These are phyloP conservation scores for Colletotrichum noveboracense DNA, from an alignment of 2,329 filamentous ascomycete genomes.

Conservation along the genomic window DNA sequence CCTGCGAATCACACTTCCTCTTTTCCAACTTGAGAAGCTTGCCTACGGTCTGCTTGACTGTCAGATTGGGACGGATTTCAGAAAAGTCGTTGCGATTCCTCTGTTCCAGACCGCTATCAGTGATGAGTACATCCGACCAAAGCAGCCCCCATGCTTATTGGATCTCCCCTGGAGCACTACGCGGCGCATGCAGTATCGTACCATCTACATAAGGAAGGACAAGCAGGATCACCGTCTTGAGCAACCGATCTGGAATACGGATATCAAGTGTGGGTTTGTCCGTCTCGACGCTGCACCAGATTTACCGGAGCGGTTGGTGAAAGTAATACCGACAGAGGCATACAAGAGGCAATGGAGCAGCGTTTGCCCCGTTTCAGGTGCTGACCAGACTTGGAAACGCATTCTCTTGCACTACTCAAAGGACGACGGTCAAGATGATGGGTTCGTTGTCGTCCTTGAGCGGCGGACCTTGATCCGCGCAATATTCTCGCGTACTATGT, in stretches of 20 bases:
- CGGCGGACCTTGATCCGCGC: background rate
- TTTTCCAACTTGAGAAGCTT: background rate
- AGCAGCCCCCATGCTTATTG: background rate
- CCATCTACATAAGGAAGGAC: background rate
- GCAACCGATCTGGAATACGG: background rate
- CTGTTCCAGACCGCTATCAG: background rate
- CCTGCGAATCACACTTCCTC: background rate
- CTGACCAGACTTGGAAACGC: background rate
- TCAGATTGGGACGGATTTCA: background rate
- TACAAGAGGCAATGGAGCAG: background rate
- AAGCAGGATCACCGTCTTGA: background rate
- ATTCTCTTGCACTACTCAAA: background rate
- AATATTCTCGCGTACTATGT: background rate
- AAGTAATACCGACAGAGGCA: background rate
- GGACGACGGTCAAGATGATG: background rate
- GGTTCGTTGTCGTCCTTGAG: background rate
- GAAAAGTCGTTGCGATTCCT: background rate
- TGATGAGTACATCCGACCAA: background rate
- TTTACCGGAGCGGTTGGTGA: background rate
- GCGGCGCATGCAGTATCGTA: background rate
- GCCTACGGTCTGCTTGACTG: background rate
- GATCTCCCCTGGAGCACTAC: background rate
- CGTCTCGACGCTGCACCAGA: background rate
- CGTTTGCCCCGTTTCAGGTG: background rate
- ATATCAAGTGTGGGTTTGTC: background rate